Base-by-base conservation (phyloP, 176 grass and related monocot genomes). In the Carex littledalei region DNA sequence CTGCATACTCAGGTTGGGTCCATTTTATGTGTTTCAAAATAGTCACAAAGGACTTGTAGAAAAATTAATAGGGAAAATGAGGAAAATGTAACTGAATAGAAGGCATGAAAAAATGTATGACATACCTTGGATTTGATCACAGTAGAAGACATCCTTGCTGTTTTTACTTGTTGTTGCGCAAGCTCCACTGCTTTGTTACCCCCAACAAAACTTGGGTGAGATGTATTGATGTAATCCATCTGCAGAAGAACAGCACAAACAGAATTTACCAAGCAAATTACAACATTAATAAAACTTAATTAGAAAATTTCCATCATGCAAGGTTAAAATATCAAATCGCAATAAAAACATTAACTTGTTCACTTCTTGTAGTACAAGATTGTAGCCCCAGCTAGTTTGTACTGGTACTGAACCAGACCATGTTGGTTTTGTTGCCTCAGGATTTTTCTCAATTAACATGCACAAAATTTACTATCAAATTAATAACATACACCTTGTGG, bases 211-310 rank as follows among this genome's bases (percentile, higher is more conserved):
- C 88, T 91, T 74, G 96, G 96, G 63, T 99, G 96, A 15, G 96
- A 94, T 55, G 96, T 99, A 65, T 99, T 99, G 87, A 99, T 99
- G 86, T 99, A 99, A 86, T 99, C 96, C 67, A 90, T 91, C 96
- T 99, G 91, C 75, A 93, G 80, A 86, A 72, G 80, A 88, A 31
- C 41, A 68, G 45, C 18, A 83, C 20, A 67, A 8, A 66, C 8
- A 63, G 54, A 83, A 18, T 49, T 45, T 66, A 68, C 61, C 21
- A 68, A n/a, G 16, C 12, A 83, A 83, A 65, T 43, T 21, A 43
- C 16, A 63, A 31, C 22, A 55, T 32, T 54, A 77, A 54, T 29
- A 6, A 22, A 54, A 31, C 20, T 29, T 15, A 8, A 54, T 53
- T 54, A 53, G 4, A 26, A 75, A 29, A 15, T 10, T 76, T 54